Conservation (phyloP, 148 eudicot genomes). For the Heliamphora exappendiculata region DNA sequence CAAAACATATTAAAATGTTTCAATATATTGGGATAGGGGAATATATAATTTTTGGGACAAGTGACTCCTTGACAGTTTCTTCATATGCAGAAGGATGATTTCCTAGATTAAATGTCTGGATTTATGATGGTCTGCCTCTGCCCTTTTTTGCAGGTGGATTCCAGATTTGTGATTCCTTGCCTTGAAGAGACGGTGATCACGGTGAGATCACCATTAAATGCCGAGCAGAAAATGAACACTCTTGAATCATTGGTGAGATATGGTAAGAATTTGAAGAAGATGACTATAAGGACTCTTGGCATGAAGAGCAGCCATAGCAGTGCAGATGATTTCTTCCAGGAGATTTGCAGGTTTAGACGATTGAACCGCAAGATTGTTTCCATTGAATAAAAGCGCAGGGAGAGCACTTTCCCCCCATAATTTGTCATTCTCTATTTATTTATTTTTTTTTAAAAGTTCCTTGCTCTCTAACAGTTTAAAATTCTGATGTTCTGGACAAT, state of each 20-base stretch:
- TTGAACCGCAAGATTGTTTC: conserved; percentile 56
- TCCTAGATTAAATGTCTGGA: not conserved
- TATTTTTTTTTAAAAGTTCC: too few species aligned
- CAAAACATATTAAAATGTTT: too few species aligned
- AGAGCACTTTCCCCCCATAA: not conserved
- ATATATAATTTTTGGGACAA: too few species aligned
- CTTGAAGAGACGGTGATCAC: conserved; percentile 72
- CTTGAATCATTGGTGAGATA: conserved; percentile 76
- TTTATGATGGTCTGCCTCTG: not conserved
- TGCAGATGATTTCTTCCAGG: conserved; percentile 89
- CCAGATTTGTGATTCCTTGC: conserved; percentile 59
- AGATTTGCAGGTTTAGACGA: conserved; percentile 64
- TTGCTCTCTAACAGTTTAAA: not conserved
- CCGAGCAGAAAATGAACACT: conserved; percentile 91
- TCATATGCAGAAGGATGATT: not conserved
- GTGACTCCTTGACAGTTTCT: too few species aligned
- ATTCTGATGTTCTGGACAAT: conserved; percentile 1
- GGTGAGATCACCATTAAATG: conserved; percentile 86
- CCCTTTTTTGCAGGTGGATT: conserved; percentile 55
- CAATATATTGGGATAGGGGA: too few species aligned
- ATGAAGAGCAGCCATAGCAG: conserved; percentile 95
- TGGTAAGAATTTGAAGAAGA: conserved; percentile 56
- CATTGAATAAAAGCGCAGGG: conserved; percentile 40
- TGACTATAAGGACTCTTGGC: conserved; percentile 75
- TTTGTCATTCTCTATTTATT: not conserved